Evolutionary conservation across 2,329 filamentous ascomycete genomes (phyloP).

Genomic region (Coleophoma cylindrospora): DNA sequence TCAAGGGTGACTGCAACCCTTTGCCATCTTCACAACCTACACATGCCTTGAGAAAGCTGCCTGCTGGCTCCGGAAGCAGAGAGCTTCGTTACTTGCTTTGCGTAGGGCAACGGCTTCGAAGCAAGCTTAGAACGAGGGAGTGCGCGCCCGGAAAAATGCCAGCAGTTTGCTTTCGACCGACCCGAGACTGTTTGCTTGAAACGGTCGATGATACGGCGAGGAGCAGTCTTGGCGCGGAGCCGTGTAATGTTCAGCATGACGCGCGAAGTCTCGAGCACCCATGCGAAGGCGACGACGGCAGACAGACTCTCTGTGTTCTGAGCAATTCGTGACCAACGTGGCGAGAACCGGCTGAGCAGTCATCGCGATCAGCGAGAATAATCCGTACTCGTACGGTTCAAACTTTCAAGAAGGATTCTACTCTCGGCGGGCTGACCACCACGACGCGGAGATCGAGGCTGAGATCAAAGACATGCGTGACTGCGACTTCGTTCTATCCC

Average conservation of each 20-base stretch:
- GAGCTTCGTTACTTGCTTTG: too few species aligned
- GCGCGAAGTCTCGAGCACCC: background rate
- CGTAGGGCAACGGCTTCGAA: too few species aligned
- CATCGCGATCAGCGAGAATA: background rate
- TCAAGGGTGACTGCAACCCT: slow-evolving; percentile 12
- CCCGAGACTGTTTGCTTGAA: background rate
- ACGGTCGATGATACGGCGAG: too few species aligned
- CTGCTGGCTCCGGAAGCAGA: background rate
- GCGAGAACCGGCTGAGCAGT: background rate
- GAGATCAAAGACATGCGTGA: background rate
- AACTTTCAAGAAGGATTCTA: background rate
- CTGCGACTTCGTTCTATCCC: background rate
- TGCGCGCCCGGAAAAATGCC: too few species aligned
- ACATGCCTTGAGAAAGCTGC: slow-evolving; percentile 4
- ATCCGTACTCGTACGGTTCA: background rate
- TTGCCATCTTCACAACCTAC: background rate
- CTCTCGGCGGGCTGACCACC: background rate
- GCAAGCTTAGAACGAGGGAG: too few species aligned
- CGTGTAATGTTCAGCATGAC: background rate
- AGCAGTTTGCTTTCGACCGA: background rate
- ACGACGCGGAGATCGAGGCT: slow-evolving; percentile 1
- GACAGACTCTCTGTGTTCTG: background rate
- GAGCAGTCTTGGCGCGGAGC: too few species aligned
- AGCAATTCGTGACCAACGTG: background rate
- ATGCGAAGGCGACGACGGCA: background rate